These are phyloP conservation scores for Xylaria castorea DNA, from an alignment of 495 filamentous ascomycete genomes.

Conservation along the genomic window DNA sequence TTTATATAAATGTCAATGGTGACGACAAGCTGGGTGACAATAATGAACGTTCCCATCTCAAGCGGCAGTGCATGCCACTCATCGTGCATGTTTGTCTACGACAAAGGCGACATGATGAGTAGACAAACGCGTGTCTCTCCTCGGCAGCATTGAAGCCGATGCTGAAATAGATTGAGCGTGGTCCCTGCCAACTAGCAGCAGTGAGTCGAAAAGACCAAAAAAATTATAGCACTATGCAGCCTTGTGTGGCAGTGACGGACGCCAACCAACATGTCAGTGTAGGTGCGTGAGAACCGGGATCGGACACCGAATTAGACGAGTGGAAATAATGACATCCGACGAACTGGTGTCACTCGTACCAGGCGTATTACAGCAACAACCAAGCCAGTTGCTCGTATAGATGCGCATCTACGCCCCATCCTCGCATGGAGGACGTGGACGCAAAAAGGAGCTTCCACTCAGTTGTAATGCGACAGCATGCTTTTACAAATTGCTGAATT, in stretches of 20 bases:
- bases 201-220: background rate
- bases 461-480: background rate
- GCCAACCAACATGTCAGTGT: background rate
- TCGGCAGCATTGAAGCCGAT: background rate
- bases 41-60: background rate
- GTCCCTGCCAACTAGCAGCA: background rate
- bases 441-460: background rate
- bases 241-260: background rate
- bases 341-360: background rate
- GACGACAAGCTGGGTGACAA: background rate
- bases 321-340: constrained; percentile 3
- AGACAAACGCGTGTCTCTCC: background rate
- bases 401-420: constrained; percentile 2
- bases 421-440: background rate
- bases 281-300: background rate
- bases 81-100: background rate
- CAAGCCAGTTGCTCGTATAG: background rate
- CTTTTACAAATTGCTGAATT: background rate
- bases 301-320: constrained; percentile 8
- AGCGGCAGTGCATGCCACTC: background rate
- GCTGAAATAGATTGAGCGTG: constrained; percentile 6
- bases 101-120: background rate
- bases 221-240: background rate
- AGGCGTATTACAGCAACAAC: background rate
- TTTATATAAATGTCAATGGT: background rate